Evolutionary conservation across 805 yeast species (phyloP).

Genomic region (Saccharomycopsis amapae): DNA sequence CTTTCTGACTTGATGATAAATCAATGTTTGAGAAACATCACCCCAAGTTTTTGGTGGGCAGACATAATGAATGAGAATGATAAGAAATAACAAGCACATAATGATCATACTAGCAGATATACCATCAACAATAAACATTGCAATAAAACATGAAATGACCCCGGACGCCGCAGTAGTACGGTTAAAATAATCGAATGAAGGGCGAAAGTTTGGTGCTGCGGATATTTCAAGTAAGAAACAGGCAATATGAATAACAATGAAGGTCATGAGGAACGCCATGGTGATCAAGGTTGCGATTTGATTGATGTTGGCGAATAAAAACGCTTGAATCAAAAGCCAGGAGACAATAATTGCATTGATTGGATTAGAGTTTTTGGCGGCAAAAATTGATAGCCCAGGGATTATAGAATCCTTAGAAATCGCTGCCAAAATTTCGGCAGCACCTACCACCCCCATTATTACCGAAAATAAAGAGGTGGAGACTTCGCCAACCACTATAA

Average conservation of each 20-base stretch:
- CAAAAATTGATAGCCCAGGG: slow-evolving; percentile 67
- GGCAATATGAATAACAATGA: slow-evolving; percentile 88
- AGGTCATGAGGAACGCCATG: slow-evolving; percentile 96
- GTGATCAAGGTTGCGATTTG: slow-evolving; percentile 92
- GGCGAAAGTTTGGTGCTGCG: slow-evolving; percentile 97
- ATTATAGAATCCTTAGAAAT: slow-evolving; percentile 81
- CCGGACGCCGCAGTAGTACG: slow-evolving; percentile 78
- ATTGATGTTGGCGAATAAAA: slow-evolving; percentile 84
- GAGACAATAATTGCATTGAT: slow-evolving; percentile 62
- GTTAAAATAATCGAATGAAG: slow-evolving; percentile 84
- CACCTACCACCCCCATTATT: slow-evolving; percentile 93
- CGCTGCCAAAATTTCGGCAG: slow-evolving; percentile 86
- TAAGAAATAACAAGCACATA: slow-evolving; percentile 54
- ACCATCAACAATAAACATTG: slow-evolving; percentile 95
- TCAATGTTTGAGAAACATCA: slow-evolving; percentile 90
- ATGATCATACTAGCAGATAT: slow-evolving; percentile 75
- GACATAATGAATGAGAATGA: slow-evolving; percentile 75
- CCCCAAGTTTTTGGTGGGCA: slow-evolving; percentile 98
- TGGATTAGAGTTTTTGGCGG: slow-evolving; percentile 46
- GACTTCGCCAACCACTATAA: slow-evolving; percentile 82
- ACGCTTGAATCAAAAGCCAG: slow-evolving; percentile 77
- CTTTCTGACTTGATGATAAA: slow-evolving; percentile 94
- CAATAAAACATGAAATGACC: slow-evolving; percentile 56
- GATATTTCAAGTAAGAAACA: slow-evolving; percentile 83
- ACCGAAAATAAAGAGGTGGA: slow-evolving; percentile 89